Evolutionary conservation across 75 land plant species (phyloP).

Genomic region (Gnetum montanum): DNA sequence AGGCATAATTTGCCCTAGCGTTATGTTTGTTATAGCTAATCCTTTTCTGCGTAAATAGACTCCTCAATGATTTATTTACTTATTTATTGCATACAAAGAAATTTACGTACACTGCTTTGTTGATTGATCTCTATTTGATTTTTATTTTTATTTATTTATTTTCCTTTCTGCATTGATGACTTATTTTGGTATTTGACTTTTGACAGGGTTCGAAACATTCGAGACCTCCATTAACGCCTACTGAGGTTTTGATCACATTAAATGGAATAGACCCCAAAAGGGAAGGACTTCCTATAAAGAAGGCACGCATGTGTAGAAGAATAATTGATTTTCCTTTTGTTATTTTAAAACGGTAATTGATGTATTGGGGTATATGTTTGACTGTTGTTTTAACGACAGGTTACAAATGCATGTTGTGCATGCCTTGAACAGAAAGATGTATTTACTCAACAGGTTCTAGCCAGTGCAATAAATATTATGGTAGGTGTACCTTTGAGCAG

Average conservation of each 20-base stretch:
- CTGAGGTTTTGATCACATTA: conserved; percentile 85
- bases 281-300: conserved; percentile 80
- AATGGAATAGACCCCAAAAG: conserved; percentile 90
- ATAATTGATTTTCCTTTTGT: not conserved
- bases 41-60: too few relatives aligned
- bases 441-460: conserved; percentile 93
- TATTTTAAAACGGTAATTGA: not conserved
- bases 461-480: conserved; percentile 88
- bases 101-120: too few relatives aligned
- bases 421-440: conserved; percentile 86
- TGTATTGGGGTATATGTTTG: not conserved
- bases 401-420: conserved; percentile 93
- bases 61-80: too few relatives aligned
- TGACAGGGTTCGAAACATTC: conserved; percentile 76
- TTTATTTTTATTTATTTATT: not conserved
- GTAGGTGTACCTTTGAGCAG: conserved; percentile 23
- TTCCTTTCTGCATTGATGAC: not conserved
- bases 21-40: too few relatives aligned
- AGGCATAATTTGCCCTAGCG: too few relatives aligned
- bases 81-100: too few relatives aligned
- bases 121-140: too few relatives aligned
- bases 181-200: conserved; percentile 6
- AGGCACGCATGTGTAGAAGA: conserved; percentile 42
- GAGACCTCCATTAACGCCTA: conserved; percentile 72
- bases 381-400: conserved; percentile 26